Percentiles rank a stretch among this genome's conserved stretches.
Evolutionary conservation across 2,329 filamentous ascomycete species (phyloP).

Genomic region (Talaromyces sp.): DNA sequence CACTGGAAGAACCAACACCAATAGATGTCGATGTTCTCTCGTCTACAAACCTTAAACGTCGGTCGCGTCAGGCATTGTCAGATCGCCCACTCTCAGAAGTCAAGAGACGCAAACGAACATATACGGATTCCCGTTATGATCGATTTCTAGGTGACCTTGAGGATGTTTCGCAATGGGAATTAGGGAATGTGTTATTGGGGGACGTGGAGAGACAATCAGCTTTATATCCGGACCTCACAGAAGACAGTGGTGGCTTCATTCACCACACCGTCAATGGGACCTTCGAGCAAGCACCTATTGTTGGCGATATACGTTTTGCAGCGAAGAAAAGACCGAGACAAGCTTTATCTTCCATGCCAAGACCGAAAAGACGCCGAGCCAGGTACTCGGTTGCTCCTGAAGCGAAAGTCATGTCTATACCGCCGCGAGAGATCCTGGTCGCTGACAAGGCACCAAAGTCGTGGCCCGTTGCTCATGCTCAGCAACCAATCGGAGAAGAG

Average conservation of each 20-base stretch:
- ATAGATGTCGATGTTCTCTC: constrained; percentile 7
- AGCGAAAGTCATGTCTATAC: neutral
- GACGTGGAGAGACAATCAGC: neutral
- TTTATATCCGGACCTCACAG: neutral
- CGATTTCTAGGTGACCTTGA: constrained; percentile 16
- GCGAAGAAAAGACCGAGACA: constrained; percentile 22
- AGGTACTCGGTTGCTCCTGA: constrained; percentile 14
- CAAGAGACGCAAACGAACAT: constrained; percentile 6
- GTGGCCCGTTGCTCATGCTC: neutral
- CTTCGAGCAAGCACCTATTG: constrained; percentile 35
- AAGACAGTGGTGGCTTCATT: constrained; percentile 31
- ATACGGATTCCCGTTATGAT: constrained; percentile 11
- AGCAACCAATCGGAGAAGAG: neutral
- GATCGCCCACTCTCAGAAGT: constrained; percentile 8
- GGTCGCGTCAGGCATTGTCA: neutral
- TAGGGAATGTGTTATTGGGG: neutral
- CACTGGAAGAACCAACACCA: neutral
- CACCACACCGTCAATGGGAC: constrained; percentile 36
- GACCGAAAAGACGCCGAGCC: constrained; percentile 12
- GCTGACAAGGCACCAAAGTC: neutral
- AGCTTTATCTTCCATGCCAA: neutral
- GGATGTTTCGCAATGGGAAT: constrained; percentile 18
- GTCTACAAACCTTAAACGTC: neutral
- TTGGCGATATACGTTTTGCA: constrained; percentile 37
- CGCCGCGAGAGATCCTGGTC: neutral